Evolutionary conservation across 148 eudicot species (phyloP).

Genomic region (Polygonum aviculare): DNA sequence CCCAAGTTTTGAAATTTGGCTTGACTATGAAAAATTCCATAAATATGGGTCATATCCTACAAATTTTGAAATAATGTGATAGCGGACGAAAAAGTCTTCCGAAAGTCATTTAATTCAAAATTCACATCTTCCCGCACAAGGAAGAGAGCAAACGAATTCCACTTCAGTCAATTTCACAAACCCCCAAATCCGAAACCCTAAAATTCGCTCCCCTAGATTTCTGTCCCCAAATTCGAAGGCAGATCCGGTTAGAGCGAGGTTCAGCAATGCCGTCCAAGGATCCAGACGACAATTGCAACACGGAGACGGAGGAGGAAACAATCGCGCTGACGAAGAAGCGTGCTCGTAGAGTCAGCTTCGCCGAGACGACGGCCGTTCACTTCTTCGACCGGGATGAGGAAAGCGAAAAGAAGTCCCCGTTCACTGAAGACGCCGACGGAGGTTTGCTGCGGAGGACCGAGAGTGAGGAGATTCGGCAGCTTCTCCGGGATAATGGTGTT

Average conservation of each 20-base stretch:
- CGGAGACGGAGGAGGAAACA: constrained; percentile 49
- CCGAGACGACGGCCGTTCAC: constrained; percentile 80
- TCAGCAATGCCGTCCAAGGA: constrained; percentile 23
- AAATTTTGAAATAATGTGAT: too few species aligned
- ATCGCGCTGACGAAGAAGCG: constrained; percentile 39
- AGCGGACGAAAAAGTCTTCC: not conserved
- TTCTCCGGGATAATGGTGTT: constrained; percentile 13
- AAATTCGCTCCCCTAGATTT: not conserved
- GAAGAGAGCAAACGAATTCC: not conserved
- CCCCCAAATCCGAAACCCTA: constrained; percentile 1
- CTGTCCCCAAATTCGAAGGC: not conserved
- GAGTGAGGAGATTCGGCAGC: constrained; percentile 28
- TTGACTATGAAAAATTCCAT: too few species aligned
- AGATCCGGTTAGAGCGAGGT: not conserved
- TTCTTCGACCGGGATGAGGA: constrained; percentile 73
- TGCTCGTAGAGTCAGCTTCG: constrained; percentile 81
- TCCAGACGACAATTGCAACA: constrained; percentile 28
- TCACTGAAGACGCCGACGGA: constrained; percentile 6
- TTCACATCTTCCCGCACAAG: constrained; percentile 9
- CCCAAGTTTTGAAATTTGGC: too few species aligned
- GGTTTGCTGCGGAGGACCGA: constrained; percentile 20
- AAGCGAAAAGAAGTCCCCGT: constrained; percentile 30
- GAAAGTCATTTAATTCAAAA: not conserved
- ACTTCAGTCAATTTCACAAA: not conserved
- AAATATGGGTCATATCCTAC: too few species aligned